Percentiles rank a stretch among this genome's conserved stretches.
These are phyloP conservation scores for Debaryomyces sp. DNA, from an alignment of 1,139 yeast genomes.

Conservation along the genomic window DNA sequence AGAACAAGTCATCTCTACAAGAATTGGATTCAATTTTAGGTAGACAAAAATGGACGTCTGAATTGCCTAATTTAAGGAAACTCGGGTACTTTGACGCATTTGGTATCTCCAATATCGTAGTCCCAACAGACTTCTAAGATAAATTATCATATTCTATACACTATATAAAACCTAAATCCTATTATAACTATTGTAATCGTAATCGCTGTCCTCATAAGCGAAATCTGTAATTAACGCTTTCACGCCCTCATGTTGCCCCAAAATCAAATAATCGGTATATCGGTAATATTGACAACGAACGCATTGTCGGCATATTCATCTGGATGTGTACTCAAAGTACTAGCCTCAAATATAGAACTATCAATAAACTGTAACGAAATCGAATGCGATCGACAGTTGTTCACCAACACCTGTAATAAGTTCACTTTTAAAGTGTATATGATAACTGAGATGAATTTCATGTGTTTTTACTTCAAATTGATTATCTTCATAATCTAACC, in stretches of 20 bases:
- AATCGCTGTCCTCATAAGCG: neutral
- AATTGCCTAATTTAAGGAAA: slow-evolving; percentile 26
- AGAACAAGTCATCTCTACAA: slow-evolving; percentile 32
- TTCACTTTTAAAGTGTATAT: slow-evolving; percentile 43
- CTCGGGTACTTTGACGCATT: slow-evolving; percentile 33
- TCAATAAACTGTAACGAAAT: slow-evolving; percentile 36
- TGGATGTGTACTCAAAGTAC: slow-evolving; percentile 27
- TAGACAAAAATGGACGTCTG: slow-evolving; percentile 33
- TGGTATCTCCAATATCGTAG: slow-evolving; percentile 19
- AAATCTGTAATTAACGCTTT: neutral
- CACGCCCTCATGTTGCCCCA: neutral
- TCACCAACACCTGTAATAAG: slow-evolving; percentile 39
- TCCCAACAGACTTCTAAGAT: slow-evolving; percentile 7
- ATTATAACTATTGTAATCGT: neutral
- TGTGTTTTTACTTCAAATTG: slow-evolving; percentile 11
- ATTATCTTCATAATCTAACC: neutral
- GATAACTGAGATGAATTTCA: slow-evolving; percentile 38
- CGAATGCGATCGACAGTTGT: slow-evolving; percentile 37
- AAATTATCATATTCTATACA: neutral
- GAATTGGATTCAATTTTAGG: slow-evolving; percentile 46
- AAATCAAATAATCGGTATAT: slow-evolving; percentile 22
- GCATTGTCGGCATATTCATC: slow-evolving; percentile 23
- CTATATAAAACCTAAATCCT: neutral
- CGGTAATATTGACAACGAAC: slow-evolving; percentile 30
- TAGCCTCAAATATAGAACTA: slow-evolving; percentile 39